A percentile compares a stretch with the other conserved stretches of the same genome.
Conservation (phyloP, 306 rosid genomes). For the Gynostemma pentaphyllum region DNA sequence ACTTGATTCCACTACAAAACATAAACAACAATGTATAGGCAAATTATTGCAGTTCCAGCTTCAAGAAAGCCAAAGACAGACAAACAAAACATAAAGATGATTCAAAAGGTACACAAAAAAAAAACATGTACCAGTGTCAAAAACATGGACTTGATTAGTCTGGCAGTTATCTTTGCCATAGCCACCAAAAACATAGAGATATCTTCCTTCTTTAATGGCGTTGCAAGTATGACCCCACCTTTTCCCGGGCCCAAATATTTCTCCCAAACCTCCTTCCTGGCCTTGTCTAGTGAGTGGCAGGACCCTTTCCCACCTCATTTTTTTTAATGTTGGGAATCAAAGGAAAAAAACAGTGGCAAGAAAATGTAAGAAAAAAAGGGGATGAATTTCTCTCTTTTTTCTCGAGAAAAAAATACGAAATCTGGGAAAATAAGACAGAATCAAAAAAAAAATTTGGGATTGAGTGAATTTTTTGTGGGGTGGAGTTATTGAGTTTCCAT, state of each 20-base stretch:
- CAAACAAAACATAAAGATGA: neutral
- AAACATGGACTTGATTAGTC: conserved; percentile 86
- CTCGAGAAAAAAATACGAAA: conserved; percentile 4
- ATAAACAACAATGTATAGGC: conserved; percentile 20
- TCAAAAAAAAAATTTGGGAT: no score
- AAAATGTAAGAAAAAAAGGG: conserved; percentile 11
- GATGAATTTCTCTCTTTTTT: no score
- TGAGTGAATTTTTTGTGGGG: conserved; percentile 7
- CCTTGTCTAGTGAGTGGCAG: conserved; percentile 31
- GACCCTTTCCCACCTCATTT: conserved; percentile 94
- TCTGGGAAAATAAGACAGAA: neutral
- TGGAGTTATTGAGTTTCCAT: conserved; percentile 14
- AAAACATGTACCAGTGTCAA: conserved; percentile 53
- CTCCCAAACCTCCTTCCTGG: conserved; percentile 27
- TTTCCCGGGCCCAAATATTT: conserved; percentile 70
- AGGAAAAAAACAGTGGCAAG: conserved; percentile 11
- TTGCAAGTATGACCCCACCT: conserved; percentile 99
- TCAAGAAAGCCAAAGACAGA: neutral
- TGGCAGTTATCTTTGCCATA: conserved; percentile 93
- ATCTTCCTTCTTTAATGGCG: conserved; percentile 83
- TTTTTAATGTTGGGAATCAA: conserved; percentile 18
- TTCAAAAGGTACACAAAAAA: neutral
- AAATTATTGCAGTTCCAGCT: conserved; percentile 10
- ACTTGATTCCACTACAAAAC: conserved; percentile 8
- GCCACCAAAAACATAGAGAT: conserved; percentile 87